These are phyloP conservation scores for Pleurotus cornucopiae DNA, from an alignment of 768 basidiomycete species.

Conservation along the genomic window DNA sequence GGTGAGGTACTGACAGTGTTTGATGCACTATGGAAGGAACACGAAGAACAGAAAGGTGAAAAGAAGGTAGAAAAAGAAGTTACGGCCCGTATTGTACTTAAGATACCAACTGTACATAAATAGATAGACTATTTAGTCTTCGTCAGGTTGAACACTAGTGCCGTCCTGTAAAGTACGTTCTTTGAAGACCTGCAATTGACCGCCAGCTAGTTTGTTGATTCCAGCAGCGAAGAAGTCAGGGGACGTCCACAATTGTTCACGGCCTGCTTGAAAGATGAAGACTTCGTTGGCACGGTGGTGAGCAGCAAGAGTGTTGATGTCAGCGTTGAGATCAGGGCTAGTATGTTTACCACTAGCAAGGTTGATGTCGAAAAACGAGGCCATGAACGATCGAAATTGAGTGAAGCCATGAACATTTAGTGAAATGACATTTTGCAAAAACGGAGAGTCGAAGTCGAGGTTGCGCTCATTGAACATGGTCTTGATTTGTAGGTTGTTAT, in stretches of 20 bases:
- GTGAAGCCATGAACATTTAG: background rate
- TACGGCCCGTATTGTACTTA: no score
- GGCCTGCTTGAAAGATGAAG: background rate
- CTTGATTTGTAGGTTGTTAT: slow-evolving; percentile 16
- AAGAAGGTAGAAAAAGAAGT: no score
- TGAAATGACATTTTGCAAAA: background rate
- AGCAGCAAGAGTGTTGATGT: background rate
- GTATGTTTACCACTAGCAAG: background rate
- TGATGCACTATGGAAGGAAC: background rate
- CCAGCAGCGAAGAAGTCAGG: background rate
- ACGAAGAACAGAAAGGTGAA: background rate
- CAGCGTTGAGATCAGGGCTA: background rate
- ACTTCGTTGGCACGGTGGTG: background rate
- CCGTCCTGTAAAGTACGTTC: background rate
- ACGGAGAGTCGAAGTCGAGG: background rate
- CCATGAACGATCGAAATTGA: background rate
- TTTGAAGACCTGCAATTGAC: background rate
- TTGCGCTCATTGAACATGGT: slow-evolving; percentile 5
- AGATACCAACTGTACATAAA: no score
- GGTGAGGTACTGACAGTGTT: background rate
- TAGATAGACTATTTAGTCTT: no score
- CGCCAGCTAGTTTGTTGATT: background rate
- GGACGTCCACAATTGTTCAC: background rate
- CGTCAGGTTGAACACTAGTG: background rate
- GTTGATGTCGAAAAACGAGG: background rate